Percentiles rank a stretch among this genome's conserved stretches.
phyloP scores from a whole-genome alignment of 306 rosid genomes.

The Luffa aegyptiaca region DNA sequence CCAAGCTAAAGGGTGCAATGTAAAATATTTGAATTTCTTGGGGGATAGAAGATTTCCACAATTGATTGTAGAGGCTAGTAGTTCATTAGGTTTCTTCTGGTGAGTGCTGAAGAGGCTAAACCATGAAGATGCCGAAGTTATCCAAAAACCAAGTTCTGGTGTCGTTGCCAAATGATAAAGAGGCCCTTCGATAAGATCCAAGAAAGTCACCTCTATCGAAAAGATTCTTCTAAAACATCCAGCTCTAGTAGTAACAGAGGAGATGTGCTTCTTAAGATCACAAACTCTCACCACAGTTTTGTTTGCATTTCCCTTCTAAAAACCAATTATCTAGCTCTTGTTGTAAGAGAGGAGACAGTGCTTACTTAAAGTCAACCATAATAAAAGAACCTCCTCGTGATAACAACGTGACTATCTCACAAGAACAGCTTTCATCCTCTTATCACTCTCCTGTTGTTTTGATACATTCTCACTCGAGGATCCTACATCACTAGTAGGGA shows the following conservation, averaged over 20 bases:
- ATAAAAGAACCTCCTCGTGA: no score
- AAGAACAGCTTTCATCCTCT: not conserved
- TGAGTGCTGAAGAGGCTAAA: not conserved
- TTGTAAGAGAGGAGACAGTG: not conserved
- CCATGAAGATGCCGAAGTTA: not conserved
- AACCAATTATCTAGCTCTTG: not conserved
- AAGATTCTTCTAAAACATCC: not conserved
- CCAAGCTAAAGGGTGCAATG: no score
- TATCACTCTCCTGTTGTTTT: not conserved
- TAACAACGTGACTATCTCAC: no score
- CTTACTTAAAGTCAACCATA: no score
- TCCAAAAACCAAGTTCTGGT: not conserved
- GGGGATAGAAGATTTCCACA: no score
- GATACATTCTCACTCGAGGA: not conserved
- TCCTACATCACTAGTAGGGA: not conserved
- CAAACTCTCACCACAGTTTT: not conserved
- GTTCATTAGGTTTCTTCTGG: not conserved
- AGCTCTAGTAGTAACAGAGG: not conserved
- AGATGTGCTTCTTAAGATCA: not conserved
- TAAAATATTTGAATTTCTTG: no score
- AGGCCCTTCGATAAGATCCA: not conserved
- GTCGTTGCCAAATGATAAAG: not conserved
- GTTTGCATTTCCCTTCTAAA: not conserved
- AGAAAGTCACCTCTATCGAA: not conserved
- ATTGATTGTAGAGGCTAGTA: no score